Conservation (phyloP, 1,139 yeast species). For the Suhomyces atakaporum region DNA sequence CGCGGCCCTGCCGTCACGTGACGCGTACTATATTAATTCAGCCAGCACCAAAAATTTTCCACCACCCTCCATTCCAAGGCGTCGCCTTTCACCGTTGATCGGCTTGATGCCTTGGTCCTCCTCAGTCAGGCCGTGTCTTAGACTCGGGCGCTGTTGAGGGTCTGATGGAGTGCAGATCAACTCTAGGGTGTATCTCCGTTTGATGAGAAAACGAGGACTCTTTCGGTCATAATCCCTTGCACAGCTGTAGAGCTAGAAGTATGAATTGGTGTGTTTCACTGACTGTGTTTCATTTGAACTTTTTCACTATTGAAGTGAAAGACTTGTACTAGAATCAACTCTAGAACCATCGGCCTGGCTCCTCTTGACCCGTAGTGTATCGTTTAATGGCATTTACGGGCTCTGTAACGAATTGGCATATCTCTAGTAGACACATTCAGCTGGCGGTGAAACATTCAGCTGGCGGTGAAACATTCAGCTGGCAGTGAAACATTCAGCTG, state of each 20-base stretch:
- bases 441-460: no score
- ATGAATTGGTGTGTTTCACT: no score
- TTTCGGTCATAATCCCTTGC: slow-evolving; percentile 50
- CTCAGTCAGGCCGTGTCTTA: slow-evolving; percentile 13
- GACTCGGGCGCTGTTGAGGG: slow-evolving; percentile 9
- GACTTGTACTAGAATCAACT: no score
- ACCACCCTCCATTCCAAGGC: slow-evolving; percentile 35
- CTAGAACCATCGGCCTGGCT: no score
- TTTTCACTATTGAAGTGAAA: no score
- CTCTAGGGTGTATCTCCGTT: slow-evolving; percentile 51
- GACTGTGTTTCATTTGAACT: no score
- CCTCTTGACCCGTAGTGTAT: no score
- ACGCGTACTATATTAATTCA: slow-evolving; percentile 4
- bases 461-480: no score
- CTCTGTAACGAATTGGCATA: no score
- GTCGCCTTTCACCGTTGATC: slow-evolving; percentile 30
- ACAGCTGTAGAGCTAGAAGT: slow-evolving; percentile 22
- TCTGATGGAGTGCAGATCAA: slow-evolving; percentile 29
- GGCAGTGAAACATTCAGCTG: no score
- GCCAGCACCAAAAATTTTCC: not conserved
- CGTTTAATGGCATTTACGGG: no score
- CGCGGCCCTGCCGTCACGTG: not conserved
- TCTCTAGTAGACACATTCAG: no score
- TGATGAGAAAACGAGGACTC: slow-evolving; percentile 45
- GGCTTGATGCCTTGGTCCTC: slow-evolving; percentile 38